phyloP scores from a whole-genome alignment of 306 rosid species.

The Abrus pulchellus region DNA sequence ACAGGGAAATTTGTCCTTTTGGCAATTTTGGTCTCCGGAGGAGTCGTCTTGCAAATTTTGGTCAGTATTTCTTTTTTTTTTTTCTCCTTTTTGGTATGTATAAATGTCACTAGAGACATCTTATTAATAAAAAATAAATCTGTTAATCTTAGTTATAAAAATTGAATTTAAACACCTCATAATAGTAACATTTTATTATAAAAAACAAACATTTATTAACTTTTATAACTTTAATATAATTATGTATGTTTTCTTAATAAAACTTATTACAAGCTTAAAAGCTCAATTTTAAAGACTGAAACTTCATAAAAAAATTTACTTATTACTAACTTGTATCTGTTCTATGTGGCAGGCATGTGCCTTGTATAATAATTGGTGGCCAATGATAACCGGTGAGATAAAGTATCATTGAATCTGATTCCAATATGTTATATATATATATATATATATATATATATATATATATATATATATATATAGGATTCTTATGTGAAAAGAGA shows the following conservation, averaged over 20 bases:
- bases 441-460: background rate
- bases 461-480: background rate
- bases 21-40: slow-evolving; percentile 80
- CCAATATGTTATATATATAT: background rate
- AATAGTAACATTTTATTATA: too few species aligned
- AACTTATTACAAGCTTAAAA: too few species aligned
- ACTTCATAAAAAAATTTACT: too few species aligned
- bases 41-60: slow-evolving; percentile 79
- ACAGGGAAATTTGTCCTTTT: slow-evolving; percentile 67
- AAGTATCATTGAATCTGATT: slow-evolving; percentile 28
- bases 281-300: too few species aligned
- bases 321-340: background rate
- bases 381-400: slow-evolving; percentile 76
- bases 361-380: slow-evolving; percentile 90
- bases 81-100: background rate
- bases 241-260: too few species aligned
- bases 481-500: background rate
- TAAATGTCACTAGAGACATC: background rate
- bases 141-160: too few species aligned
- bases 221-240: too few species aligned
- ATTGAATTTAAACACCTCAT: too few species aligned
- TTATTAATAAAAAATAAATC: background rate
- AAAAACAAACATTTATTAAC: too few species aligned
- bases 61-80: slow-evolving; percentile 50
- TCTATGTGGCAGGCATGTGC: slow-evolving; percentile 79